Percentiles rank a stretch among this genome's conserved stretches.
These are phyloP conservation scores for Penicillium thymicola DNA, from an alignment of 2,329 filamentous ascomycete species.

Conservation along the genomic window DNA sequence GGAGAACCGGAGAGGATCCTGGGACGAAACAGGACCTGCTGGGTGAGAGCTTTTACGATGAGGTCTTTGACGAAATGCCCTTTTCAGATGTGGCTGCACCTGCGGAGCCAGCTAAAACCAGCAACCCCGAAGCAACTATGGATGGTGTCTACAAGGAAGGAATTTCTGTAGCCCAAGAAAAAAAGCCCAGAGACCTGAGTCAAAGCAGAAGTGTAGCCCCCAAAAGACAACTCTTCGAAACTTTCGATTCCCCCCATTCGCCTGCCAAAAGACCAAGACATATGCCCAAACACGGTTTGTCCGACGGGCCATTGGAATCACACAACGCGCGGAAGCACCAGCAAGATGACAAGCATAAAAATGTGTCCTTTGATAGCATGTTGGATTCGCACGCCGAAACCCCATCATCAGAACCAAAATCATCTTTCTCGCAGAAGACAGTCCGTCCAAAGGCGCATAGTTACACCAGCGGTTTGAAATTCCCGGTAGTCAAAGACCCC, in stretches of 20 bases:
- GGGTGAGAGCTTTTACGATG: slow-evolving; percentile 26
- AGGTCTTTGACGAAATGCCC: slow-evolving; percentile 18
- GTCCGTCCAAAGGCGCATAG: slow-evolving; percentile 27
- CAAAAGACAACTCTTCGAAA: slow-evolving; percentile 1
- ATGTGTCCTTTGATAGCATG: slow-evolving; percentile 2
- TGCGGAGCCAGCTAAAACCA: background rate
- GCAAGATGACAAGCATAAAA: slow-evolving; percentile 1
- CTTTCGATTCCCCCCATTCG: background rate
- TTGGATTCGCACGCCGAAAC: slow-evolving; percentile 3
- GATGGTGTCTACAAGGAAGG: background rate
- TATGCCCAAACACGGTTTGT: background rate
- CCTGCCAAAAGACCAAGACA: slow-evolving; percentile 10
- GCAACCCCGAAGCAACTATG: background rate
- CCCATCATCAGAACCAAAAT: slow-evolving; percentile 19
- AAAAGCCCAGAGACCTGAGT: background rate
- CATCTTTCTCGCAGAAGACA: slow-evolving; percentile 27
- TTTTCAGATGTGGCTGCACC: background rate
- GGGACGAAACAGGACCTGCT: slow-evolving; percentile 12
- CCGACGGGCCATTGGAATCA: background rate
- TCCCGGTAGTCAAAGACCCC: slow-evolving; percentile 74
- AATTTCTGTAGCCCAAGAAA: background rate
- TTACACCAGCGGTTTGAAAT: slow-evolving; percentile 54
- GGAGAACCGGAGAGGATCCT: slow-evolving; percentile 1
- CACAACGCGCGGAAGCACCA: background rate
- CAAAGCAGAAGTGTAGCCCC: background rate